A percentile compares a stretch with the other conserved stretches of the same genome.
Evolutionary conservation across 495 filamentous ascomycete genomes (phyloP).

Genomic region (Xylaria castorea): DNA sequence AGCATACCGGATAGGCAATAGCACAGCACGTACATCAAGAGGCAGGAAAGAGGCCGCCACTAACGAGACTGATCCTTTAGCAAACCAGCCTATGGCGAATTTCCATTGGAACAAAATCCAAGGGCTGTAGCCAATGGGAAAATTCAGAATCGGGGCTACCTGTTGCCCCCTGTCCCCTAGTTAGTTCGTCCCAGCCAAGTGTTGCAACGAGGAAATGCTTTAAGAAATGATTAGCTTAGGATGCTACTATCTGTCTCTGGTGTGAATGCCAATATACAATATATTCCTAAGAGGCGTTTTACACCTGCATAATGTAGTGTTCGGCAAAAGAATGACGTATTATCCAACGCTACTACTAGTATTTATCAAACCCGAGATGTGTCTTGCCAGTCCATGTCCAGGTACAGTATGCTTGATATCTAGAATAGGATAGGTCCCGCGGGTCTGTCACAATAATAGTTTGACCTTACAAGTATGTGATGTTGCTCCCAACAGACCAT

Average conservation of each 20-base stretch:
- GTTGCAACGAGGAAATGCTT: constrained; percentile 13
- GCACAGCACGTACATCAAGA: not conserved
- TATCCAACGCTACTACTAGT: not conserved
- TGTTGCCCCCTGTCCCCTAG: not conserved
- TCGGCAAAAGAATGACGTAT: constrained; percentile 5
- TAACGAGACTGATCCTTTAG: constrained; percentile 1
- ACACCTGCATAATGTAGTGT: constrained; percentile 19
- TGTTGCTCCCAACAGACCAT: not conserved
- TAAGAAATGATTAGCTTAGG: constrained; percentile 11
- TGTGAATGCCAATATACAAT: not conserved
- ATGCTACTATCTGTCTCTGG: constrained; percentile 14
- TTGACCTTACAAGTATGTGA: not conserved
- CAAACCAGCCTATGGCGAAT: constrained; percentile 16
- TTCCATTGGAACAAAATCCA: constrained; percentile 15
- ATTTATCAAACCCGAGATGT: not conserved
- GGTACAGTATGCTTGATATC: not conserved
- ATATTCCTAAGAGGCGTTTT: not conserved
- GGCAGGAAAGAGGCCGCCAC: not conserved
- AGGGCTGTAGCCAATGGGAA: constrained; percentile 19
- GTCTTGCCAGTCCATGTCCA: not conserved
- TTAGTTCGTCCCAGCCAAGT: not conserved
- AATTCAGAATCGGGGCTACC: not conserved
- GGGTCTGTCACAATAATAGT: not conserved
- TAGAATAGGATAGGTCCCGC: not conserved
- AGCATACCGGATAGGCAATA: not conserved